Evolutionary conservation across 2,329 filamentous ascomycete genomes (phyloP).

Genomic region (Beauveria bassiana): DNA sequence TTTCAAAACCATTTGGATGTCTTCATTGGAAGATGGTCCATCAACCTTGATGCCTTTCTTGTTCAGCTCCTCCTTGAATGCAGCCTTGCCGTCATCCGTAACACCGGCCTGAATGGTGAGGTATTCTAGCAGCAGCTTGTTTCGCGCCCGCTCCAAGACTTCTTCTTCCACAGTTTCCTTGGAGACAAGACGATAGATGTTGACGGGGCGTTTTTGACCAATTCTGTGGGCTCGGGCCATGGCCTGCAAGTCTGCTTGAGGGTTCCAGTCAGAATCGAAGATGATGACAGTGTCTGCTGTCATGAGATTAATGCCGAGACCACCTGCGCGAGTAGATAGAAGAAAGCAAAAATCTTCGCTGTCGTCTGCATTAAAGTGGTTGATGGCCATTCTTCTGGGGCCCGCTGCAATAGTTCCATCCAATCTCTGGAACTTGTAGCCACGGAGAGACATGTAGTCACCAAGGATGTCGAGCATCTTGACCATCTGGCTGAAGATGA

Average conservation of each 20-base stretch:
- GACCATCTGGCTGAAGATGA: conserved; percentile 99
- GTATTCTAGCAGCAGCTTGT: conserved; percentile 95
- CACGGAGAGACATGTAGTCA: conserved; percentile 85
- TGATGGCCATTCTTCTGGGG: conserved; percentile 85
- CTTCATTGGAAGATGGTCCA: conserved; percentile 84
- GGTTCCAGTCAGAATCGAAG: conserved; percentile 99
- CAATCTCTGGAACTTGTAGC: conserved; percentile 91
- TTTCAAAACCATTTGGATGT: conserved; percentile 94
- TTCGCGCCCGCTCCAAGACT: conserved; percentile 88
- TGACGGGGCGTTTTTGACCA: conserved; percentile 91
- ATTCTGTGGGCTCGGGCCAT: conserved; percentile 99
- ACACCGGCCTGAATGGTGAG: conserved; percentile 95
- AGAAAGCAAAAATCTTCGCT: conserved; percentile 96
- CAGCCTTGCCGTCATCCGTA: conserved; percentile 87
- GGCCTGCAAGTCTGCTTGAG: conserved; percentile 92
- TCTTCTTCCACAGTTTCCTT: conserved; percentile 99
- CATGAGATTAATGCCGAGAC: conserved; percentile 98
- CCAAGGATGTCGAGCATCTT: conserved; percentile 95
- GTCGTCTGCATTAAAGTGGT: conserved; percentile 95
- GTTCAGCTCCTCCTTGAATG: conserved; percentile 64
- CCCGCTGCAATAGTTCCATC: conserved; percentile 91
- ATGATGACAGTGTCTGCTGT: conserved; percentile 96
- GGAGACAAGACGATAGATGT: conserved; percentile 90
- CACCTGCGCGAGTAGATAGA: conserved; percentile 88
- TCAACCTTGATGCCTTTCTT: conserved; percentile 67